Evolutionary conservation across 2,329 filamentous ascomycete genomes (phyloP).

Genomic region (Microdochium paspali): DNA sequence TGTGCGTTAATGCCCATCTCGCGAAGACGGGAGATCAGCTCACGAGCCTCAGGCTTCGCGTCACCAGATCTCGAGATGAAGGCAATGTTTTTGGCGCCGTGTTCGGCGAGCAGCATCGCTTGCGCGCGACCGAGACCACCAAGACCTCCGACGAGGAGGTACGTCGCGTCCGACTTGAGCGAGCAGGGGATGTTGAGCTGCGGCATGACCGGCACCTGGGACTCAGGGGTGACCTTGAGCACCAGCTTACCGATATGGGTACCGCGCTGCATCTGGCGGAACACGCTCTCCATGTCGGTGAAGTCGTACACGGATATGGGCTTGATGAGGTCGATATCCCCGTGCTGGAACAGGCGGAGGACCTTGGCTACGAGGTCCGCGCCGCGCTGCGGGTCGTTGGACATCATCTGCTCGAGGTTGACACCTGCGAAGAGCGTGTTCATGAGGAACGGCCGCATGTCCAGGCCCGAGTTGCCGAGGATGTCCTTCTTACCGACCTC

Average conservation of each 20-base stretch:
- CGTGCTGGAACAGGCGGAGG: not conserved
- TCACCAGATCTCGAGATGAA: not conserved
- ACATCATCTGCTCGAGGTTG: not conserved
- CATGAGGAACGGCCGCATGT: constrained; percentile 21
- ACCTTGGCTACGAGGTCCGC: not conserved
- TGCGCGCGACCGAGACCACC: not conserved
- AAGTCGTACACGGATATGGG: not conserved
- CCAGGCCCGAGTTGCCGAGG: constrained; percentile 16
- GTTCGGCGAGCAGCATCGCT: not conserved
- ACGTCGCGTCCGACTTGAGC: not conserved
- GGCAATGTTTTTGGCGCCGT: not conserved
- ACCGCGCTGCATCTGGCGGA: not conserved
- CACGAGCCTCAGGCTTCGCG: not conserved
- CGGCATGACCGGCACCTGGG: not conserved
- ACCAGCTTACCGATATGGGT: not conserved
- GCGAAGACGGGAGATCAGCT: not conserved
- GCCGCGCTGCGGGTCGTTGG: not conserved
- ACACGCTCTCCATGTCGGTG: not conserved
- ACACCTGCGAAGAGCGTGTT: not conserved
- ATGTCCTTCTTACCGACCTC: constrained; percentile 19
- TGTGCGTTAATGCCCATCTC: not conserved
- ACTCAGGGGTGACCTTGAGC: not conserved
- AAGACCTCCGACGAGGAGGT: not conserved
- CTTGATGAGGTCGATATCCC: constrained; percentile 1
- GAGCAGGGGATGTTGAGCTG: not conserved